Evolutionary conservation across 805 yeast genomes (phyloP), one percentile per base, ranked within the genome.

Genomic region (Candida ponderosae): DNA sequence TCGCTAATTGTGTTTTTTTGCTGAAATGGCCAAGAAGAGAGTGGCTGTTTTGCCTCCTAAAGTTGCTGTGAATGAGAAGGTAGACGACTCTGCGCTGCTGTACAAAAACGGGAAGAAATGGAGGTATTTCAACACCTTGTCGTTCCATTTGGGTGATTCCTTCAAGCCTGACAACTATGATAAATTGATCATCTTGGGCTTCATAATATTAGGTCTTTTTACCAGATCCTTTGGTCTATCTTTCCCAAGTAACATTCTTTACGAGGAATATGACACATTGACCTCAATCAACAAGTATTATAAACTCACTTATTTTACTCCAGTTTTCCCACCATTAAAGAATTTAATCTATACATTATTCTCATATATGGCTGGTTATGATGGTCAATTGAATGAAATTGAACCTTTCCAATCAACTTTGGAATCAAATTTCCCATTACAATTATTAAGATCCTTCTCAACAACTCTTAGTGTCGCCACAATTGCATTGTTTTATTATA

Each of bases 371-470:
- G n/a, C n/a, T n/a, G n/a, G n/a, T n/a, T n/a, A n/a, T n/a, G n/a
- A n/a, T n/a, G n/a, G n/a, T n/a, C n/a, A n/a, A n/a, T n/a, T n/a
- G n/a, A n/a, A n/a, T n/a, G n/a, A n/a, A n/a, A n/a, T n/a, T n/a
- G n/a, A n/a, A n/a, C n/a, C n/a, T n/a, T n/a, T n/a, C n/a, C n/a
- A 24, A 24, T 24, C 9, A 9, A 13, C 31, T 15, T 6, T 5
- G 5, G 55, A 45, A n/a, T 46, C 50, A 27, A 49, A 49, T 23
- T 69, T 70, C 39, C 76, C 77, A 1, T 80, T 70, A 46, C 61
- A 73, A 5, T 57, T 70, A 13, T 64, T 81, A 69, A 69, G 95
- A 44, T 45, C 71, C 20, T 60, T 79, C 37, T 70, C 85, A 7
- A 78, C 76, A 0, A 21, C 74, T 1, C 57, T 74, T 23, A 84